These are phyloP conservation scores for Debaryomycetaceae sp. DNA, from an alignment of 1,139 yeast species.

Conservation along the genomic window DNA sequence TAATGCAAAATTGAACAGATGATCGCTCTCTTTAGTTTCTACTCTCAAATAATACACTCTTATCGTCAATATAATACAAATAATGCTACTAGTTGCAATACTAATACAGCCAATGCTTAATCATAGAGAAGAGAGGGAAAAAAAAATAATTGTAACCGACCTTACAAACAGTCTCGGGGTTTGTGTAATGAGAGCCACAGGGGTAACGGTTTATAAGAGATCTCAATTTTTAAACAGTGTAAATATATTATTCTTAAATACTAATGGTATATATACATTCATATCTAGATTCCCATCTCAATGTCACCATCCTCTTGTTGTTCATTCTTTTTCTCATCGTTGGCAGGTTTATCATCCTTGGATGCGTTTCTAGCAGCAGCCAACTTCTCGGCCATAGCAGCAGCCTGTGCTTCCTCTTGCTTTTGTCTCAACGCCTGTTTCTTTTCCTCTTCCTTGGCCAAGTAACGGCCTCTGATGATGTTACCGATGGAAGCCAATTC, in stretches of 20 bases:
- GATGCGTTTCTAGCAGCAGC: constrained; percentile 71
- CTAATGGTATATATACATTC: neutral
- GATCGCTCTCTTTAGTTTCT: neutral
- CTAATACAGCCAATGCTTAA: neutral
- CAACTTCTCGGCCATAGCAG: constrained; percentile 90
- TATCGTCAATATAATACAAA: neutral
- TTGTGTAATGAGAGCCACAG: neutral
- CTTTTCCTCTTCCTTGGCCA: constrained; percentile 93
- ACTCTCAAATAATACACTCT: neutral
- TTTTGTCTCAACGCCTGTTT: constrained; percentile 83
- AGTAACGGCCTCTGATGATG: constrained; percentile 91
- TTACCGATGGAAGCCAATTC: constrained; percentile 95
- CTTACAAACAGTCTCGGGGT: neutral
- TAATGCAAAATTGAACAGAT: neutral
- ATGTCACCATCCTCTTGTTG: constrained; percentile 32
- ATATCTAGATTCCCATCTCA: constrained; percentile 28
- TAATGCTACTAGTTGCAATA: neutral
- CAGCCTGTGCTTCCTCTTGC: constrained; percentile 83
- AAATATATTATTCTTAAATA: no score
- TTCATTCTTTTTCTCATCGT: constrained; percentile 14
- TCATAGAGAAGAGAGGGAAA: no score
- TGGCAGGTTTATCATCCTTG: constrained; percentile 18
- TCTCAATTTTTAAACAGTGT: constrained; percentile 2
- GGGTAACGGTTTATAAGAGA: no score
- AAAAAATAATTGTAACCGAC: no score